Percentiles rank a stretch among this genome's conserved stretches.
Evolutionary conservation across 192 early-diverging fungal species (phyloP).

Genomic region (Mortierella alpina): DNA sequence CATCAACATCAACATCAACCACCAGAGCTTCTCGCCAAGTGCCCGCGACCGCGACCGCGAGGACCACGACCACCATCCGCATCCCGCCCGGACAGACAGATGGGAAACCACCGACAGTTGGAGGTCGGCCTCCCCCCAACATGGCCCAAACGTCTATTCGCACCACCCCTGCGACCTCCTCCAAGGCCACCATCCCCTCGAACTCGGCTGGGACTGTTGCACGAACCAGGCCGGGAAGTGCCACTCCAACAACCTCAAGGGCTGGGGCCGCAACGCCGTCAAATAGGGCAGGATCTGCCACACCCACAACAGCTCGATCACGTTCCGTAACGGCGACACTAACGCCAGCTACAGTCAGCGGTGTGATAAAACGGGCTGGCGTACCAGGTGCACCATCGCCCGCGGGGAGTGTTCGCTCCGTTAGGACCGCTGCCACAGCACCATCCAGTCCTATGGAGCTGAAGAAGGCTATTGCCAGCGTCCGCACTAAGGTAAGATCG

Average conservation of each 20-base stretch:
- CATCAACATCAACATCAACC: no score
- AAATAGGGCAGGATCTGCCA: neutral
- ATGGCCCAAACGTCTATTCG: slow-evolving; percentile 52
- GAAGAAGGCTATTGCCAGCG: slow-evolving; percentile 25
- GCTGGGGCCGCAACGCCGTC: neutral
- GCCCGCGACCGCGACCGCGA: slow-evolving; percentile 18
- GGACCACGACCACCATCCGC: slow-evolving; percentile 35
- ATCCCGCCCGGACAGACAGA: slow-evolving; percentile 12
- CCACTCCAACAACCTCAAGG: slow-evolving; percentile 3
- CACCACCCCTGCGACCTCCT: neutral
- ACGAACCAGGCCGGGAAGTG: neutral
- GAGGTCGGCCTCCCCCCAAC: slow-evolving; percentile 27
- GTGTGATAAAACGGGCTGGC: neutral
- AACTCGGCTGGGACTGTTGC: no score
- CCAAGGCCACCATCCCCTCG: neutral
- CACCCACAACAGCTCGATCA: neutral
- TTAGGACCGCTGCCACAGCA: neutral
- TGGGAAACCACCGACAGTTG: slow-evolving; percentile 33
- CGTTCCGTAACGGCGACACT: neutral
- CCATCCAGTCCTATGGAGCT: slow-evolving; percentile 13
- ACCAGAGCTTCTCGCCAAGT: slow-evolving; percentile 2
- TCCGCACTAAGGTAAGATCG: slow-evolving; percentile 21
- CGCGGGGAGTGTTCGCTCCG: neutral
- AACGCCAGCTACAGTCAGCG: neutral
- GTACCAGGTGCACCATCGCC: neutral